phyloP scores from a whole-genome alignment of 2,329 filamentous ascomycete genomes.

The Botryotinia calthae region DNA sequence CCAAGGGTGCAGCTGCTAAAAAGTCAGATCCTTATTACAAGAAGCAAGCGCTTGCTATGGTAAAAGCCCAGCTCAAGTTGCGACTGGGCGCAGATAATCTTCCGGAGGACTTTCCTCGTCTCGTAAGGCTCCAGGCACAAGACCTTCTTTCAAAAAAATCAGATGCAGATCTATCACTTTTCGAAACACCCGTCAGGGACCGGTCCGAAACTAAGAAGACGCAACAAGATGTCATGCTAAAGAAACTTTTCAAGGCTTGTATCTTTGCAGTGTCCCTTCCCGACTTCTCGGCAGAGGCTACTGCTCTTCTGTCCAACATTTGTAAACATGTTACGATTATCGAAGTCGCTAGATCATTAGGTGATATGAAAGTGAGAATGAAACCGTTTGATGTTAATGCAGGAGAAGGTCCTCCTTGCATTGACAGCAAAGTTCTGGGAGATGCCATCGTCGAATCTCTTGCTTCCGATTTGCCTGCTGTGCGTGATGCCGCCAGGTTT shows the following conservation, averaged over 20 bases:
- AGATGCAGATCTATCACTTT: slow-evolving; percentile 65
- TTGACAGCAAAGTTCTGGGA: slow-evolving; percentile 83
- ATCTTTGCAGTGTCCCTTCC: slow-evolving; percentile 82
- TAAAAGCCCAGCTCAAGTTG: slow-evolving; percentile 86
- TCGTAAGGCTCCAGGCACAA: slow-evolving; percentile 84
- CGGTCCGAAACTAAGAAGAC: slow-evolving; percentile 85
- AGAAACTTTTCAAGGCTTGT: slow-evolving; percentile 83
- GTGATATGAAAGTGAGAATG: slow-evolving; percentile 71
- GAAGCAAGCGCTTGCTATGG: slow-evolving; percentile 82
- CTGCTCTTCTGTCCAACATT: slow-evolving; percentile 72
- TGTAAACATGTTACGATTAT: slow-evolving; percentile 88
- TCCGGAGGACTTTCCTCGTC: slow-evolving; percentile 81
- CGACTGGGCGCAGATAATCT: slow-evolving; percentile 83
- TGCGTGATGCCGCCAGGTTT: slow-evolving; percentile 78
- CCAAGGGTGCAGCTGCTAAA: slow-evolving; percentile 58
- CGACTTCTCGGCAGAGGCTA: slow-evolving; percentile 74
- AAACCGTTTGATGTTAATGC: slow-evolving; percentile 80
- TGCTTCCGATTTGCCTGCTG: slow-evolving; percentile 75
- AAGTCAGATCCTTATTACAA: slow-evolving; percentile 79
- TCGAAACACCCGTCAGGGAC: slow-evolving; percentile 74
- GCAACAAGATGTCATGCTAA: slow-evolving; percentile 76
- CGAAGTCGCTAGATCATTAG: slow-evolving; percentile 82
- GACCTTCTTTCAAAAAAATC: slow-evolving; percentile 74
- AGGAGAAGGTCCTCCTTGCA: slow-evolving; percentile 81
- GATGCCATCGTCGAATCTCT: slow-evolving; percentile 89